Evolutionary conservation across 768 basidiomycete genomes (phyloP).

Genomic region (Boletus rubroflammeus): DNA sequence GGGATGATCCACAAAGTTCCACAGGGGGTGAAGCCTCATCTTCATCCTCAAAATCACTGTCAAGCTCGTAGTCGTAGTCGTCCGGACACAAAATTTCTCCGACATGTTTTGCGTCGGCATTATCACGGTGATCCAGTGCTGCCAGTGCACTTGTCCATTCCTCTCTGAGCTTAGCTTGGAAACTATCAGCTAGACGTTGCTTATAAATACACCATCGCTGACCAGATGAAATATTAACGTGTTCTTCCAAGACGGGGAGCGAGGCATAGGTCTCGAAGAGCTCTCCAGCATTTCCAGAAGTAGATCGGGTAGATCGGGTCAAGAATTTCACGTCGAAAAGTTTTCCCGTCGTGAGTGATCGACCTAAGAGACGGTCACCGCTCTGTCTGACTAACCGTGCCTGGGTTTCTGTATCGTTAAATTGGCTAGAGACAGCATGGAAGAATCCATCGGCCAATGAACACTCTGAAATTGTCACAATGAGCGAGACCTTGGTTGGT

Average conservation of each 20-base stretch:
- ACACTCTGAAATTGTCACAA: conserved; percentile 13
- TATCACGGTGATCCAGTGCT: not conserved
- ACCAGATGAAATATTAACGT: conserved; percentile 10
- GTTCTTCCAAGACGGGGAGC: conserved; percentile 10
- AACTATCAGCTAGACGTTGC: not conserved
- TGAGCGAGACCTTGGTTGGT: conserved; percentile 6
- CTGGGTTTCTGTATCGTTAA: not conserved
- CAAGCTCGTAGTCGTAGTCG: conserved; percentile 19
- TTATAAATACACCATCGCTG: not conserved
- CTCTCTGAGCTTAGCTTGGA: conserved; percentile 8
- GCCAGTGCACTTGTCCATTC: conserved; percentile 9
- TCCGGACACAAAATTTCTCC: conserved; percentile 6
- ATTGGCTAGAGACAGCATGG: not conserved
- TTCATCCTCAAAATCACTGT: conserved; percentile 28
- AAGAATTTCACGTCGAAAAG: conserved; percentile 21
- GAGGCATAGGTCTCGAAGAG: conserved; percentile 13
- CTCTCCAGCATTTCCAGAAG: not conserved
- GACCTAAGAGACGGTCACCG: conserved; percentile 4
- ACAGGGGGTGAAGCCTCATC: not conserved
- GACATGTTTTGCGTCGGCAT: not conserved
- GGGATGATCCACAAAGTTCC: not conserved
- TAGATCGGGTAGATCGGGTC: not conserved
- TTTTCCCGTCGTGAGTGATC: conserved; percentile 17
- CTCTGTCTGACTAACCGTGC: conserved; percentile 3
- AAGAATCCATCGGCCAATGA: conserved; percentile 19